Evolutionary conservation across 768 basidiomycete species (phyloP).

Genomic region (Suillus subalutaceus): DNA sequence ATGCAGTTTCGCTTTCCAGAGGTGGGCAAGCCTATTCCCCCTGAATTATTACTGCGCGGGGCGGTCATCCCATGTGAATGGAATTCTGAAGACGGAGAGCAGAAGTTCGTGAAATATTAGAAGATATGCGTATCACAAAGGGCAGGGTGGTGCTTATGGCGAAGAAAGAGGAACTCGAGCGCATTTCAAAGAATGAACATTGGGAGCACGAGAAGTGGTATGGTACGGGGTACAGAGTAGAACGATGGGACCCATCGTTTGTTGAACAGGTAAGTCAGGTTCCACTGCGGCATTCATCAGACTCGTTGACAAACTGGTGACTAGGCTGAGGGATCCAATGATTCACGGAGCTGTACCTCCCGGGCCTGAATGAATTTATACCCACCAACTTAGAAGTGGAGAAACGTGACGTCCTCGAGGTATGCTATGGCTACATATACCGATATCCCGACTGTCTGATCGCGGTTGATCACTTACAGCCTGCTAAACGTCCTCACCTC

Average conservation of each 20-base stretch:
- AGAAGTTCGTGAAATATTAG: conserved; percentile 65
- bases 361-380: conserved; percentile 88
- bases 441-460: not conserved
- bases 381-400: conserved; percentile 85
- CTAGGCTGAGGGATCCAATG: conserved; percentile 67
- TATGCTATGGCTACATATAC: conserved; percentile 29
- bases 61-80: conserved; percentile 76
- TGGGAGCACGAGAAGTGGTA: conserved; percentile 93
- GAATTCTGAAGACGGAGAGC: conserved; percentile 52
- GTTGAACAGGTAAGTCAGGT: conserved; percentile 47
- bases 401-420: conserved; percentile 68
- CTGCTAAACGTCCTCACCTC: conserved; percentile 71
- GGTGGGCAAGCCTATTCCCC: conserved; percentile 82
- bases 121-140: conserved; percentile 56
- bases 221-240: conserved; percentile 84
- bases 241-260: conserved; percentile 67
- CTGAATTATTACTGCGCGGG: conserved; percentile 71
- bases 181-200: conserved; percentile 51
- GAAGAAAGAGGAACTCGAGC: conserved; percentile 60
- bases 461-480: conserved; percentile 46
- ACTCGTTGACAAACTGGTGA: conserved; percentile 9
- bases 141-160: conserved; percentile 80
- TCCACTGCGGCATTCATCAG: not conserved
- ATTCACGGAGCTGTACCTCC: conserved; percentile 73
- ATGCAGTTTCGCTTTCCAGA: conserved; percentile 75